phyloP scores from a whole-genome alignment of 176 grass and related monocot species.

The Musa beccarii region DNA sequence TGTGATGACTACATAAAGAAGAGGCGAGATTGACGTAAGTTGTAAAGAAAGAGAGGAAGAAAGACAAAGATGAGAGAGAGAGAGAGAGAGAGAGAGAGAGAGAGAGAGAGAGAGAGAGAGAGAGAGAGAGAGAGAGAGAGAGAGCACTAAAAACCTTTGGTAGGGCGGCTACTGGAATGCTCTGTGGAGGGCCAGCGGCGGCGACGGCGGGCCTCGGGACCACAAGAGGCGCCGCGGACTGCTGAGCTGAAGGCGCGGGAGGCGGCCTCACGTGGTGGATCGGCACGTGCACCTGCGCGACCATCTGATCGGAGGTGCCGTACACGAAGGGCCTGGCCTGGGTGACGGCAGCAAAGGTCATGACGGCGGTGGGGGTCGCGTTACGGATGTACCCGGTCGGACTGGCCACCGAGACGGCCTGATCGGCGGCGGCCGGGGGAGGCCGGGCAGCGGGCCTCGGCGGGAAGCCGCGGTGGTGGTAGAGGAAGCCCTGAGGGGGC shows the following conservation, averaged over 20 bases:
- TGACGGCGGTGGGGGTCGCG: not conserved
- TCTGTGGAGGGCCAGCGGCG: not conserved
- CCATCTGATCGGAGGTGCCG: not conserved
- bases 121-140: not conserved
- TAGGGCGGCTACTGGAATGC: not conserved
- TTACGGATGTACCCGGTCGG: conserved; percentile 1
- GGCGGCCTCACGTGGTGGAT: conserved; percentile 4
- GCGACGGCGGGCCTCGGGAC: not conserved
- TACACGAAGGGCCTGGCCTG: conserved; percentile 9
- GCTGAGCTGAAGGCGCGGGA: not conserved
- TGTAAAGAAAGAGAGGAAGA: not conserved
- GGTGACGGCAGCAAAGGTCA: conserved; percentile 6
- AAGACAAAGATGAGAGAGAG: not conserved
- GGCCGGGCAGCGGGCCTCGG: not conserved
- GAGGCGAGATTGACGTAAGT: not conserved
- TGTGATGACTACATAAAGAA: no score
- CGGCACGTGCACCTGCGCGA: not conserved
- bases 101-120: no score
- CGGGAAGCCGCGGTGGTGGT: conserved; percentile 8
- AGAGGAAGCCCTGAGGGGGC: not conserved
- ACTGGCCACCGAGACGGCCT: not conserved
- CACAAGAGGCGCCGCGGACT: not conserved
- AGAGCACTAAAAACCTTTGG: not conserved
- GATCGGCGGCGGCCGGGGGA: not conserved
- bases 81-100: not conserved